phyloP scores from a whole-genome alignment of 1,139 yeast genomes.

The Hanseniaspora sp. region DNA sequence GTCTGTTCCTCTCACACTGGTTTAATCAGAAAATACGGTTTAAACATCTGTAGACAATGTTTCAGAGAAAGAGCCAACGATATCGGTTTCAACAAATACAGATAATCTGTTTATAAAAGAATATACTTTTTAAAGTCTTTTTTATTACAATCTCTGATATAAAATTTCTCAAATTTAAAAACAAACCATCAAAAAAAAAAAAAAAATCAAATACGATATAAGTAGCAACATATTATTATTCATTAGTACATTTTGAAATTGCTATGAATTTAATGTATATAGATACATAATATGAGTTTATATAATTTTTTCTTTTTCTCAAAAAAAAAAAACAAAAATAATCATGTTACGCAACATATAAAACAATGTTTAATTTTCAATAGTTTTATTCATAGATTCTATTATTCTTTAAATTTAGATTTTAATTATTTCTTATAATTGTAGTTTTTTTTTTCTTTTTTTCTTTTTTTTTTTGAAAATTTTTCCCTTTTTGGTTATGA shows the following conservation, averaged over 20 bases:
- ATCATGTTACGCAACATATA: too few species aligned
- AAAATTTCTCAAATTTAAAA: background rate
- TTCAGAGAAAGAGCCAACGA: slow-evolving; percentile 99
- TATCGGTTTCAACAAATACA: slow-evolving; percentile 98
- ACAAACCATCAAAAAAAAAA: background rate
- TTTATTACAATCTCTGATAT: background rate
- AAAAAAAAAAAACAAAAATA: too few species aligned
- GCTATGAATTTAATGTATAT: background rate
- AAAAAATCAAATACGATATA: background rate
- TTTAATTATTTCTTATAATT: too few species aligned
- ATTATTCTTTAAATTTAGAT: too few species aligned
- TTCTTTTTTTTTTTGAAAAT: too few species aligned
- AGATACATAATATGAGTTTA: background rate
- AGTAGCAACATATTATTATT: background rate
- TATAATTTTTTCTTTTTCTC: background rate
- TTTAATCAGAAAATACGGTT: slow-evolving; percentile 99
- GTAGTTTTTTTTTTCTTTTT: too few species aligned
- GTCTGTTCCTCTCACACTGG: slow-evolving; percentile 98
- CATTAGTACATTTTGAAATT: too few species aligned
- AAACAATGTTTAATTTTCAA: too few species aligned
- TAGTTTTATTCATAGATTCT: too few species aligned
- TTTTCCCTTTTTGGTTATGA: too few species aligned
- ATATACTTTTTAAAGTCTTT: background rate
- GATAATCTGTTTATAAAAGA: slow-evolving; percentile 42
- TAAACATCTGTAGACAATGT: slow-evolving; percentile 99